A percentile compares a stretch with the other conserved stretches of the same genome.
Evolutionary conservation across 257 asterid genomes (phyloP).

Genomic region (Catharanthus roseus): DNA sequence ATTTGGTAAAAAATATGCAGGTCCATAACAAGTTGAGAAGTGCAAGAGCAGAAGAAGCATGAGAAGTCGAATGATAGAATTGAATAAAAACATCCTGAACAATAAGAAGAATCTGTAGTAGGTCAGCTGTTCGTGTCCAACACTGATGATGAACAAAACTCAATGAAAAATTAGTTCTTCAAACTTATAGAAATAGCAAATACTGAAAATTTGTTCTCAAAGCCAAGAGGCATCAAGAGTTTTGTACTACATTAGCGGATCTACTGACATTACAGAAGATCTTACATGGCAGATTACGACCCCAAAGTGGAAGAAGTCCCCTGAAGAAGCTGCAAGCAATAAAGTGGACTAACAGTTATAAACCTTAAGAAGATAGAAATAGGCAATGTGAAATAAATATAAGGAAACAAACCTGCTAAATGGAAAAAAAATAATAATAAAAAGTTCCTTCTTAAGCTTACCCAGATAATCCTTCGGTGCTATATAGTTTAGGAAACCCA

Average conservation of each 20-base stretch:
- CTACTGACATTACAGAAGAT: constrained; percentile 13
- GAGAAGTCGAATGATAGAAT: neutral
- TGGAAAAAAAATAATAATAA: too few species aligned
- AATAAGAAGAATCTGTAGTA: neutral
- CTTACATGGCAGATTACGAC: constrained; percentile 77
- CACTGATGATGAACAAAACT: neutral
- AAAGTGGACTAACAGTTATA: neutral
- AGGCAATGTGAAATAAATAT: neutral
- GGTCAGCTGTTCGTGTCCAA: neutral
- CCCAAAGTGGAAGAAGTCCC: constrained; percentile 79
- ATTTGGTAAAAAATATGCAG: neutral
- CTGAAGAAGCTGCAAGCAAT: constrained; percentile 50
- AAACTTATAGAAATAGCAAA: neutral
- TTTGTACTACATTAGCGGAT: constrained; percentile 1
- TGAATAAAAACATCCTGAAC: neutral
- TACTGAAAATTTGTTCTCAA: too few species aligned
- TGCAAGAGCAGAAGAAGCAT: neutral
- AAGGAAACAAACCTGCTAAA: neutral
- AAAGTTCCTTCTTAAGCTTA: constrained; percentile 14
- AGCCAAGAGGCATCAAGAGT: too few species aligned
- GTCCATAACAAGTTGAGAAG: neutral
- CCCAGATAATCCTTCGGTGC: constrained; percentile 57
- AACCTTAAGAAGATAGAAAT: too few species aligned
- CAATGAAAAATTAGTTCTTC: neutral
- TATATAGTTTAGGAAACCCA: constrained; percentile 63